Conservation (phyloP, 1,139 yeast genomes). For the Zygotorulaspora mrakii region DNA sequence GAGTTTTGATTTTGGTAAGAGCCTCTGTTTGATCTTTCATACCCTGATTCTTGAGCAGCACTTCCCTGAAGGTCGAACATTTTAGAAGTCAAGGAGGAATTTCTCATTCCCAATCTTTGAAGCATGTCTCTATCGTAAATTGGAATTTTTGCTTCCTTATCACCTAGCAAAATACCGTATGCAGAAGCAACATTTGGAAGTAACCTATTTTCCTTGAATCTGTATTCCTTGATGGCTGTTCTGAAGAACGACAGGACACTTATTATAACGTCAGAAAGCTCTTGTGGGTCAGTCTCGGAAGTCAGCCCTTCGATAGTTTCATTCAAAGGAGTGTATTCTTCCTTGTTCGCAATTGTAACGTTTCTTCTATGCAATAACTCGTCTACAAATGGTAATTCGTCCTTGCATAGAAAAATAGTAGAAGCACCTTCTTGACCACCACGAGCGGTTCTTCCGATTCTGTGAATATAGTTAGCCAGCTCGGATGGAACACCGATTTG, state of each 20-base stretch:
- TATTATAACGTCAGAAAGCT: constrained; percentile 24
- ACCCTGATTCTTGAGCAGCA: constrained; percentile 5
- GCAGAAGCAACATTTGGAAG: constrained; percentile 27
- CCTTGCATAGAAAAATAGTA: constrained; percentile 46
- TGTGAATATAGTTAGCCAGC: constrained; percentile 77
- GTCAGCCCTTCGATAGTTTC: constrained; percentile 31
- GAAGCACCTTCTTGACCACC: constrained; percentile 80
- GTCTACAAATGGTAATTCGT: constrained; percentile 49
- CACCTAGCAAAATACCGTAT: constrained; percentile 27
- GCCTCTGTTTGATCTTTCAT: constrained; percentile 1
- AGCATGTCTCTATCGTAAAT: constrained; percentile 18
- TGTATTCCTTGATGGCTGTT: constrained; percentile 25
- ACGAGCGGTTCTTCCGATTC: constrained; percentile 96
- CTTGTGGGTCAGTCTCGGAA: constrained; percentile 27
- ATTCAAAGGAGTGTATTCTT: constrained; percentile 33
- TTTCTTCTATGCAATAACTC: constrained; percentile 46
- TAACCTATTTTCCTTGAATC: constrained; percentile 20
- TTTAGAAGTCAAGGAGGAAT: constrained; percentile 19
- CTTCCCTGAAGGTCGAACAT: constrained; percentile 22
- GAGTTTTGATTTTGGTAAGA: constrained; percentile 5
- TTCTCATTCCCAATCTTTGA: constrained; percentile 22
- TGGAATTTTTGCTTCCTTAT: constrained; percentile 24
- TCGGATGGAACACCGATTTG: constrained; percentile 76
- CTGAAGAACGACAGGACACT: constrained; percentile 32
- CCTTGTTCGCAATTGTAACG: constrained; percentile 46